Conservation (phyloP, 169 alveolate genomes). For the Babesia gibsoni region DNA sequence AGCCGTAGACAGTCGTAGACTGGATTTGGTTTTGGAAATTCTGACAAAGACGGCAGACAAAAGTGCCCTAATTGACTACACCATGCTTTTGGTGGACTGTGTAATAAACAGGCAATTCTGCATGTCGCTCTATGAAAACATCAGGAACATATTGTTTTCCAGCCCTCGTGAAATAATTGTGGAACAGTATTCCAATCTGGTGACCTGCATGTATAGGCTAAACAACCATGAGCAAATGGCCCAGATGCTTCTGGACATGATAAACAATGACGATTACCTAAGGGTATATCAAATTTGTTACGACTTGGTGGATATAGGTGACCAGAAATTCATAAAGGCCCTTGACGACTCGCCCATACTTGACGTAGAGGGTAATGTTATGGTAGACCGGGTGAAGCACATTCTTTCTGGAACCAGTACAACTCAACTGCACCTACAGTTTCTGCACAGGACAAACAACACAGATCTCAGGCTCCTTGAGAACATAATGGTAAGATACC, state of each 20-base stretch:
- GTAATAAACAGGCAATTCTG: slow-evolving; percentile 47
- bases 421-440: slow-evolving; percentile 78
- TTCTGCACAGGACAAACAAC: slow-evolving; percentile 86
- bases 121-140: slow-evolving; percentile 25
- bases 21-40: slow-evolving; percentile 85
- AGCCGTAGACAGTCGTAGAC: slow-evolving; percentile 90
- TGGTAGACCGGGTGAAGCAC: slow-evolving; percentile 59
- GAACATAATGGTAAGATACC: slow-evolving; percentile 38
- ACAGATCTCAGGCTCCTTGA: slow-evolving; percentile 84
- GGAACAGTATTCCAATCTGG: slow-evolving; percentile 22
- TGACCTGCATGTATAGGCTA: slow-evolving; percentile 80
- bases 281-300: slow-evolving; percentile 88
- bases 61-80: slow-evolving; percentile 24
- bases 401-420: slow-evolving; percentile 80
- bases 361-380: background rate
- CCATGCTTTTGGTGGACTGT: slow-evolving; percentile 33
- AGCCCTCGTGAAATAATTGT: slow-evolving; percentile 4
- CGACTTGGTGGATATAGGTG: slow-evolving; percentile 91
- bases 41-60: slow-evolving; percentile 58
- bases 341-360: slow-evolving; percentile 25
- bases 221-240: slow-evolving; percentile 85
- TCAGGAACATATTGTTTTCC: slow-evolving; percentile 32
- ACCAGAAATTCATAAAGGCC: slow-evolving; percentile 80
- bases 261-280: slow-evolving; percentile 71
- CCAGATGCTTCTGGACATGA: slow-evolving; percentile 73